Base-by-base conservation (phyloP, 2,329 filamentous ascomycete species). In the Emydomyces testavorans region DNA sequence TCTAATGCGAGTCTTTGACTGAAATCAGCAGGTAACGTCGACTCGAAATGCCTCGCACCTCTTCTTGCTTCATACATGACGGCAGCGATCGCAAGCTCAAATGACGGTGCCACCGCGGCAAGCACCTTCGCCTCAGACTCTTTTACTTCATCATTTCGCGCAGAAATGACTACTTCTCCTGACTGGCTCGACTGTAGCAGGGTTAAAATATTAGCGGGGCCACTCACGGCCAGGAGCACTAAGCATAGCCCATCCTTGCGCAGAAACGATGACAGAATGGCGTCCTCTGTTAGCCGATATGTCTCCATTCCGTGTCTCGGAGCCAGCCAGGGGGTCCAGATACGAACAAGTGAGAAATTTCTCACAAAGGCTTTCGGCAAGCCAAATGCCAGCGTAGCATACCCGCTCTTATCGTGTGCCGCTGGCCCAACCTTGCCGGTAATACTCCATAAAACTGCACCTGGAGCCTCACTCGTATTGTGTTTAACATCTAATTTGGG, bases 21-120 rank as follows among this genome's bases (percentile, higher is more conserved):
- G 18, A 20, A 5, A 20, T 37, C 11, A 8, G 7, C 23, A 24
- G 50, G 26, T 15, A 52, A 45, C 16, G 55, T 45, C n/a, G 43
- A 28, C 24, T 16, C 57, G 40, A 51, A 62, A 63, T 13, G 60
- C 61, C 13, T 26, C 56, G 57, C 6, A 83, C 85, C 58, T 51
- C 77, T 79, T 26, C 89, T 77, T n/a, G 89, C 85, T 58, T 94
- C 82, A 56, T 94, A 94, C 75, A 94, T 84, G 6, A 83, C 81
- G 11, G 88, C 82, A 29, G 84, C 82, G 57, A 87, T 79, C 1
- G 85, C 83, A 47, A 78, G 73, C 52, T 93, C 85, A 54, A 93
- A 84, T 31, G 77, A 72, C 38, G 82, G 73, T 0, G 85, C 83
- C 1, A 83, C 77, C 2, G 86, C 80, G 11, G 83, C 80, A 5